These are phyloP conservation scores for Candida pseudoviswanathii DNA, from an alignment of 1,139 yeast species.

Conservation along the genomic window DNA sequence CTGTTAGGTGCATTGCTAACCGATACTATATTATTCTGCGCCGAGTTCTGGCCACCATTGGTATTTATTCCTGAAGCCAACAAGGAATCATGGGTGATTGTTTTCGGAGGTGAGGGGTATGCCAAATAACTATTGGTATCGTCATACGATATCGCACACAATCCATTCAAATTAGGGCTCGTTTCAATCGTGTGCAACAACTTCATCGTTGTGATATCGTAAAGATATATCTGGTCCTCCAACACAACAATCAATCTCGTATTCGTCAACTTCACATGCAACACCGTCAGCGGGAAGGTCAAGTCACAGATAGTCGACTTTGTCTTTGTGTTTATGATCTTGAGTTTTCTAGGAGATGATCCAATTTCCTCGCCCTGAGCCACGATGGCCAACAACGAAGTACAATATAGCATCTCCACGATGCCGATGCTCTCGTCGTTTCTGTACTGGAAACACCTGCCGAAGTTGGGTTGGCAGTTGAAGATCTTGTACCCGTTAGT, in stretches of 20 bases:
- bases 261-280: conserved; percentile 76
- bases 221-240: conserved; percentile 84
- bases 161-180: conserved; percentile 63
- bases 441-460: conserved; percentile 62
- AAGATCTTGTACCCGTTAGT: conserved; percentile 78
- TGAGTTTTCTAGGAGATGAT: conserved; percentile 78
- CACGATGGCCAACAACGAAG: conserved; percentile 84
- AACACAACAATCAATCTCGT: conserved; percentile 73
- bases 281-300: conserved; percentile 82
- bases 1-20: conserved; percentile 50
- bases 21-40: conserved; percentile 45
- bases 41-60: conserved; percentile 47
- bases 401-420: conserved; percentile 89
- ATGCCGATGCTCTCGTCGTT: conserved; percentile 64
- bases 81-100: conserved; percentile 46
- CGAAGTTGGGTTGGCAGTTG: conserved; percentile 83
- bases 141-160: conserved; percentile 71
- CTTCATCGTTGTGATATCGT: conserved; percentile 87
- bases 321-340: conserved; percentile 78
- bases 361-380: conserved; percentile 85
- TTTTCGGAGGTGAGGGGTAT: conserved; percentile 80
- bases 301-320: conserved; percentile 79
- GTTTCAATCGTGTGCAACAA: conserved; percentile 87
- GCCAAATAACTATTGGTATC: conserved; percentile 66
- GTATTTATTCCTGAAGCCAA: conserved; percentile 47